Evolutionary conservation across 2,329 filamentous ascomycete species (phyloP), one percentile per base, ranked within the genome.

Genomic region (Bisporella sp.): DNA sequence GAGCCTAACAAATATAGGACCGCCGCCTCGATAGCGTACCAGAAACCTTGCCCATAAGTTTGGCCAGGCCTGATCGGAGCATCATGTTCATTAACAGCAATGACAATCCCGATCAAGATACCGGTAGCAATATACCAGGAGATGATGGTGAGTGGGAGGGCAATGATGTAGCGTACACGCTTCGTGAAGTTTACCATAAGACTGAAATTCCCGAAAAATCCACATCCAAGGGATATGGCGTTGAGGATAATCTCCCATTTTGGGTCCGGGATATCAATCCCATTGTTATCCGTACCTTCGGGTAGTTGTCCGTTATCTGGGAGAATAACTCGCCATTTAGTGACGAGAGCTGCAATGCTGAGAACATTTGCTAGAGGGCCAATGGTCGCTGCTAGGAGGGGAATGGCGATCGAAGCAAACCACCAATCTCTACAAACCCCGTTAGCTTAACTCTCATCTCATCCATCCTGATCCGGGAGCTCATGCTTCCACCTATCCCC

Each of bases 351-450:
- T 30, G 81, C 81, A 48, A 87, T 82, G 1, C 80, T 84, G 53
- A 84, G 72, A 28, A 87, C 75, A 60, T 87, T 87, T 4, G 84
- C 84, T n/a, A 87, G 67, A 1, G 84, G 84, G 0, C 81, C 83
- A n/a, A 84, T 74, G 1, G 83, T 81, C 11, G 84, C 84, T 3
- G 83, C 82, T 4, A 87, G 68, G 3, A 87, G 72, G 4, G 79
- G 79, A 42, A 81, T 67, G 4, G 67, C 68, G 4, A 66, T 71
- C 1, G 65, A 67, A 35, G 67, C 69, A 49, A 70, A 66, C 67
- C 67, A 71, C 69, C 68, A 71, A 41, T 61, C 59, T 57, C 63
- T 69, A 45, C 48, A 31, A 29, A 40, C 4, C 12, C 40, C 21
- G 21, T 21, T 21, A 21, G 21, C 21, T 21, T 21, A 21, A 21